phyloP scores from a whole-genome alignment of 1,284 basidiomycete species.

The Trichosporon ovoides region DNA sequence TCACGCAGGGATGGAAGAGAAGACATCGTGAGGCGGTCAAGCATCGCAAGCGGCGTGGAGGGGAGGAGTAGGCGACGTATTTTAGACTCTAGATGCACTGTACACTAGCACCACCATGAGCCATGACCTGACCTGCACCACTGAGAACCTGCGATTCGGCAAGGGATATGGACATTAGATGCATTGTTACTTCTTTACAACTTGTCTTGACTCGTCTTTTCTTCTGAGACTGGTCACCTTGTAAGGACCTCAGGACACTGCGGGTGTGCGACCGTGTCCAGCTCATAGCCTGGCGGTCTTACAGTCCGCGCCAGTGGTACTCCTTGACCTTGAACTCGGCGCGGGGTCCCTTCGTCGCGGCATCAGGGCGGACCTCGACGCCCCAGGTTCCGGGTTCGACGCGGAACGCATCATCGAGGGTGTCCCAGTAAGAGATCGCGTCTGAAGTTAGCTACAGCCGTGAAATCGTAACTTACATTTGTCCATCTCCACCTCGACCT shows the following conservation, averaged over 20 bases:
- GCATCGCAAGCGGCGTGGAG: slow-evolving; percentile 58
- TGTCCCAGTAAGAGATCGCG: slow-evolving; percentile 48
- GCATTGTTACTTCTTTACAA: too few relatives aligned
- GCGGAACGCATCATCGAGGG: slow-evolving; percentile 33
- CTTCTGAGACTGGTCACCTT: too few relatives aligned
- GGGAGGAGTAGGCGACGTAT: slow-evolving; percentile 36
- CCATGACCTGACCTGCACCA: too few relatives aligned
- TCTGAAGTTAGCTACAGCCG: slow-evolving; percentile 11
- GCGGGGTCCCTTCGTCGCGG: slow-evolving; percentile 25
- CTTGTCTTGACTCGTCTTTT: too few relatives aligned
- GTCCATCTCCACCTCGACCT: slow-evolving; percentile 32
- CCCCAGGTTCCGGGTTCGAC: slow-evolving; percentile 41
- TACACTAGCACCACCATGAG: neutral
- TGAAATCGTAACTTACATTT: slow-evolving; percentile 37
- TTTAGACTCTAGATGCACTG: neutral
- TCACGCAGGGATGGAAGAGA: slow-evolving; percentile 76
- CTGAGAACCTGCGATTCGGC: too few relatives aligned
- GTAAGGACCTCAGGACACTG: neutral
- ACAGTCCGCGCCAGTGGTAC: slow-evolving; percentile 34
- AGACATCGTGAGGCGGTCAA: slow-evolving; percentile 69
- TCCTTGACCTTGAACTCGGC: slow-evolving; percentile 31
- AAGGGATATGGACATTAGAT: too few relatives aligned
- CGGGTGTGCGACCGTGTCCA: neutral
- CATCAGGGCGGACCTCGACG: slow-evolving; percentile 33
- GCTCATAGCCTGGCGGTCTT: neutral